These are phyloP conservation scores for Mortierella sp. DNA, from an alignment of 371 early-diverging fungal species.

Conservation along the genomic window DNA sequence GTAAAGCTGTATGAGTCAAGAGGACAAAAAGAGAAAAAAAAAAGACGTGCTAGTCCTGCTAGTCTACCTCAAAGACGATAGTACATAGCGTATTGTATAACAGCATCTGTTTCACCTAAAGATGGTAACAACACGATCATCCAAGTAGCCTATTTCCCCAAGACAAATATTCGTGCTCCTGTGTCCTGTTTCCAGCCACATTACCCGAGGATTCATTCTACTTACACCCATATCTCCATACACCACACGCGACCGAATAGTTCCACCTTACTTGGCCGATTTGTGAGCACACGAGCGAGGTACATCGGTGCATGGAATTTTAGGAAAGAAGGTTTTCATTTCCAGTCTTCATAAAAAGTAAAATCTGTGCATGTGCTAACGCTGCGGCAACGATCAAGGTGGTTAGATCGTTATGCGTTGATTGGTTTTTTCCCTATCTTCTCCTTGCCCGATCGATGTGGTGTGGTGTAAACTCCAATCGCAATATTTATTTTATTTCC, in stretches of 20 bases:
- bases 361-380: neutral
- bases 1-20: too few relatives aligned
- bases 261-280: neutral
- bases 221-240: too few relatives aligned
- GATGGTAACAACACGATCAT: neutral
- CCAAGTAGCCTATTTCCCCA: neutral
- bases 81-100: neutral
- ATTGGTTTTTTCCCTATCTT: neutral
- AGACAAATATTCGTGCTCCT: neutral
- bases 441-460: neutral
- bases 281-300: slow-evolving; percentile 2
- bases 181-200: too few relatives aligned
- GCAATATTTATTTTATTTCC: neutral
- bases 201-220: too few relatives aligned
- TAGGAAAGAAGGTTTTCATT: neutral
- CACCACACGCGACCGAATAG: too few relatives aligned
- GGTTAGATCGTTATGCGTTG: neutral
- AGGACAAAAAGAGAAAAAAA: neutral
- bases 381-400: neutral
- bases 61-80: neutral
- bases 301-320: neutral
- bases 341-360: too few relatives aligned
- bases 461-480: neutral
- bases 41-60: neutral
- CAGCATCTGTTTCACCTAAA: neutral